phyloP scores from a whole-genome alignment of 2,329 filamentous ascomycete species.

The Cercospora zeina region DNA sequence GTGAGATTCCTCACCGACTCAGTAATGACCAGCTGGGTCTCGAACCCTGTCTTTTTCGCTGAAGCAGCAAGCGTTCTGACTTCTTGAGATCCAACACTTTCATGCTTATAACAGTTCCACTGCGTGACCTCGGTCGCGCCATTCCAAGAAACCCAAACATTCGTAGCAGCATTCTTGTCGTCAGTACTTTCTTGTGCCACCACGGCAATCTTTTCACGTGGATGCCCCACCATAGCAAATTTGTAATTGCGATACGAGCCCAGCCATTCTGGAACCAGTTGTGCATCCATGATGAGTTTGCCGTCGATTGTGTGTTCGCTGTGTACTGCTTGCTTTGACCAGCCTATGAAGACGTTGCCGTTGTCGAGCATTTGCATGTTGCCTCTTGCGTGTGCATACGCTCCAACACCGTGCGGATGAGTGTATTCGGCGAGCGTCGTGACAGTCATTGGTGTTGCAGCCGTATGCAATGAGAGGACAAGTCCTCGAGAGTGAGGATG shows the following conservation, averaged over 20 bases:
- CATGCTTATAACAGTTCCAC: not conserved
- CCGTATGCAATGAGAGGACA: conserved; percentile 23
- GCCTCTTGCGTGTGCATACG: conserved; percentile 45
- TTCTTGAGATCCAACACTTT: not conserved
- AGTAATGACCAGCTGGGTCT: not conserved
- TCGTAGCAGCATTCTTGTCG: too few species aligned
- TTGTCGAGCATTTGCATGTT: conserved; percentile 49
- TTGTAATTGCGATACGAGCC: conserved; percentile 55
- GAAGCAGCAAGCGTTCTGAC: not conserved
- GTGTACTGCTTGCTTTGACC: conserved; percentile 39
- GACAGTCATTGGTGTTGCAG: conserved; percentile 18
- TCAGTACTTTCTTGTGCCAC: not conserved
- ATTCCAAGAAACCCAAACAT: not conserved
- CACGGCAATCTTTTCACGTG: conserved; percentile 6
- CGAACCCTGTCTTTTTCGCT: not conserved
- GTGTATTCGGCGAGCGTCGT: conserved; percentile 14
- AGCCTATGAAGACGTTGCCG: conserved; percentile 56
- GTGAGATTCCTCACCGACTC: not conserved
- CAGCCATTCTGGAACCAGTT: conserved; percentile 37
- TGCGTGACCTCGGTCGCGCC: conserved; percentile 2
- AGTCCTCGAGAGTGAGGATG: conserved; percentile 24
- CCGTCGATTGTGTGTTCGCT: conserved; percentile 47
- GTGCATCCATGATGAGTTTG: conserved; percentile 52
- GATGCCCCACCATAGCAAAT: conserved; percentile 47
- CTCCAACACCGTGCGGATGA: conserved; percentile 36